Conservation (phyloP, 768 basidiomycete genomes). For the Agrocybe praecox region DNA sequence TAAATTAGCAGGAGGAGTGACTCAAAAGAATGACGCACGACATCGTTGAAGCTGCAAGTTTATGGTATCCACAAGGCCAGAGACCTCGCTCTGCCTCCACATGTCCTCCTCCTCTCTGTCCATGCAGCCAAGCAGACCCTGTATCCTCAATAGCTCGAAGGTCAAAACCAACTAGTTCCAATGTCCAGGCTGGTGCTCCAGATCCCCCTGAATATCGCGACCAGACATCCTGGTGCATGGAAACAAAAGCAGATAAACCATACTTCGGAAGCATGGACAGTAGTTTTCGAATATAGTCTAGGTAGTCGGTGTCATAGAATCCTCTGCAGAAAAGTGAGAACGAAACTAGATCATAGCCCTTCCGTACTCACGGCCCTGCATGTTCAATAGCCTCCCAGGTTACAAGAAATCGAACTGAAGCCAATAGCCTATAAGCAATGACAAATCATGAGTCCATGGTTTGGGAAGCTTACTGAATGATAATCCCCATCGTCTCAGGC, state of each 20-base stretch:
- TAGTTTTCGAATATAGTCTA: slow-evolving; percentile 74
- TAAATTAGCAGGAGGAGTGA: neutral
- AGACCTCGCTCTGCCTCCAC: slow-evolving; percentile 78
- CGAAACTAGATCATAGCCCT: neutral
- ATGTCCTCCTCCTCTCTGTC: slow-evolving; percentile 77
- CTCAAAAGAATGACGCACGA: slow-evolving; percentile 63
- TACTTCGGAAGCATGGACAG: slow-evolving; percentile 72
- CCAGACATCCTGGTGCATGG: slow-evolving; percentile 95
- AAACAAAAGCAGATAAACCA: slow-evolving; percentile 74
- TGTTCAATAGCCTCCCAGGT: slow-evolving; percentile 99
- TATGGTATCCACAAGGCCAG: slow-evolving; percentile 95
- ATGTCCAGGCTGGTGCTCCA: slow-evolving; percentile 96
- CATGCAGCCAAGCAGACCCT: slow-evolving; percentile 86
- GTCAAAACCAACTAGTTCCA: slow-evolving; percentile 86
- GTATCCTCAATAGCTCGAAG: slow-evolving; percentile 76
- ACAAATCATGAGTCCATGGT: neutral
- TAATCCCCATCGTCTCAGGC: slow-evolving; percentile 85
- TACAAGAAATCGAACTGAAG: slow-evolving; percentile 83
- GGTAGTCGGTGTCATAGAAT: slow-evolving; percentile 81
- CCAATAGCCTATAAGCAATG: neutral
- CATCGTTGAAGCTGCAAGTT: slow-evolving; percentile 92
- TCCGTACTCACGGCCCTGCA: slow-evolving; percentile 73
- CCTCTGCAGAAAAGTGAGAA: slow-evolving; percentile 50
- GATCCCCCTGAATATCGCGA: slow-evolving; percentile 94
- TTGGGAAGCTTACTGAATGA: slow-evolving; percentile 67